A percentile compares a stretch with the other conserved stretches of the same genome.
These are phyloP conservation scores for Kwoniella pini DNA, from an alignment of 768 basidiomycete genomes.

Conservation along the genomic window DNA sequence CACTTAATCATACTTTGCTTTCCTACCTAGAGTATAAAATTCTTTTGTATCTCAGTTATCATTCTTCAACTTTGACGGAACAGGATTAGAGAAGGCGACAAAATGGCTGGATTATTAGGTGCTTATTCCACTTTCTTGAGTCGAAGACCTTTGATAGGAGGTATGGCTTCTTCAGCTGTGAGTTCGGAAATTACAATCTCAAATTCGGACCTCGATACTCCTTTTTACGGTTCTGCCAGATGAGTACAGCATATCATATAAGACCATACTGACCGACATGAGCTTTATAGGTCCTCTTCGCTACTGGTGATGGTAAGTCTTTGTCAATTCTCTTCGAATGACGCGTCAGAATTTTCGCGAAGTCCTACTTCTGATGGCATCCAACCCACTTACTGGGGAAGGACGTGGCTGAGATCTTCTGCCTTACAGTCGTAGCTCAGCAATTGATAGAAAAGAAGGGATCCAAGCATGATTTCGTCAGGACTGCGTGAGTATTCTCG, in stretches of 20 bases:
- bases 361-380: neutral
- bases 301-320: constrained; percentile 50
- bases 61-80: neutral
- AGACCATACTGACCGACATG: neutral
- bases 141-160: constrained; percentile 35
- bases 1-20: no score
- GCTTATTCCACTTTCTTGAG: constrained; percentile 57
- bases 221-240: no score
- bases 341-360: neutral
- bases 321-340: constrained; percentile 54
- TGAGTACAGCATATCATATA: neutral
- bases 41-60: neutral
- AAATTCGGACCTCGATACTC: neutral
- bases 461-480: constrained; percentile 64
- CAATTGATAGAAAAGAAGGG: constrained; percentile 76
- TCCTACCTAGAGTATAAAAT: no score
- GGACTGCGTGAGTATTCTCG: constrained; percentile 53
- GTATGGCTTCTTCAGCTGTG: constrained; percentile 42
- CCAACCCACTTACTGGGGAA: neutral
- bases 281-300: constrained; percentile 43
- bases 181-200: constrained; percentile 14
- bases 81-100: neutral
- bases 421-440: constrained; percentile 71
- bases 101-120: constrained; percentile 59
- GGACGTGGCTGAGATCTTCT: constrained; percentile 28